These are phyloP conservation scores for Peronospora belbahrii DNA, from an alignment of 352 stramenopile genomes.

Conservation along the genomic window DNA sequence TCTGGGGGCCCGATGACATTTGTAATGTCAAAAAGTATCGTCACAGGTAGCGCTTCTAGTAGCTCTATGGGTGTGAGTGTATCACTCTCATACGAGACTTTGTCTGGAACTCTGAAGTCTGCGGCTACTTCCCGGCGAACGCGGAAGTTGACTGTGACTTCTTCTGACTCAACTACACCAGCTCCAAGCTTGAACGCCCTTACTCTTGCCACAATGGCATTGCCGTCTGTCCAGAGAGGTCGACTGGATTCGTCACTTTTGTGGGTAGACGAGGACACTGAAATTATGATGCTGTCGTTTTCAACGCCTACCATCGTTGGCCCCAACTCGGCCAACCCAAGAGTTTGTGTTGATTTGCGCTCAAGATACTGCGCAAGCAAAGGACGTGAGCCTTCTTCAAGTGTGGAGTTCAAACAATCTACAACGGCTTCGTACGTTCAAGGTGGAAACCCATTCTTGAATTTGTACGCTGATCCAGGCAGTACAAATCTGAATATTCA, in stretches of 20 bases:
- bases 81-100: conserved; percentile 50
- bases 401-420: conserved; percentile 36
- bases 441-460: conserved; percentile 71
- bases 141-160: conserved; percentile 37
- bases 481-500: conserved; percentile 41
- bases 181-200: conserved; percentile 35
- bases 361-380: conserved; percentile 43
- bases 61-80: conserved; percentile 40
- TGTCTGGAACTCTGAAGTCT: conserved; percentile 25
- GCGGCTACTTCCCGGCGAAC: conserved; percentile 29
- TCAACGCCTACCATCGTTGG: conserved; percentile 67
- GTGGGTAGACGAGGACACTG: conserved; percentile 64
- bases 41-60: conserved; percentile 37
- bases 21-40: conserved; percentile 46
- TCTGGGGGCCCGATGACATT: conserved; percentile 51
- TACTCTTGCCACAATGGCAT: conserved; percentile 51
- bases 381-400: conserved; percentile 34
- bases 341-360: conserved; percentile 64
- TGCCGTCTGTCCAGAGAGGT: conserved; percentile 33
- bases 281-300: conserved; percentile 67
- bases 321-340: conserved; percentile 45
- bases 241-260: conserved; percentile 62
- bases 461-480: conserved; percentile 52
- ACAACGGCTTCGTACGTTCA: conserved; percentile 52
- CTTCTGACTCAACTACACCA: conserved; percentile 20